phyloP scores from a whole-genome alignment of 495 filamentous ascomycete species.

The Penicillium alfredii region DNA sequence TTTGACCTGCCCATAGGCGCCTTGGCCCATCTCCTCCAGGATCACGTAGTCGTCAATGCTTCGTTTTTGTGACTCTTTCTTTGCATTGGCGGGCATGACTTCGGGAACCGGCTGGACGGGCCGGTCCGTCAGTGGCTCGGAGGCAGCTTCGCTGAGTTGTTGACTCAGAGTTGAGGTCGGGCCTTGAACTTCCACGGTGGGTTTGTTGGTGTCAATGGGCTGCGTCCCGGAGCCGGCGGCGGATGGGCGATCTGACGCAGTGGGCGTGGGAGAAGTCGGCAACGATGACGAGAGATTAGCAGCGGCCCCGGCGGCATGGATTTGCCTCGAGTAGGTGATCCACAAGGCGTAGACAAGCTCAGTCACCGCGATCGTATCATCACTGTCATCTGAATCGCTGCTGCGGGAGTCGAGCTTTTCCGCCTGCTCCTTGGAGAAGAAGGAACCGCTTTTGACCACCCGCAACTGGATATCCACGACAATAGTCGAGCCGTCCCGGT shows the following conservation, averaged over 20 bases:
- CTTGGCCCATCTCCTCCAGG: conserved; percentile 97
- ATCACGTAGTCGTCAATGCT: conserved; percentile 86
- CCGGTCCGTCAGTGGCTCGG: conserved; percentile 43
- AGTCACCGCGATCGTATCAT: conserved; percentile 45
- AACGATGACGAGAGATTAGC: conserved; percentile 39
- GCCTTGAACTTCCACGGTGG: conserved; percentile 25
- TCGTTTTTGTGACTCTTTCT: conserved; percentile 55
- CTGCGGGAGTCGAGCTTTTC: conserved; percentile 28
- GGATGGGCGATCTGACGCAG: conserved; percentile 3
- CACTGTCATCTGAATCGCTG: conserved; percentile 32
- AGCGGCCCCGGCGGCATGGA: conserved; percentile 68
- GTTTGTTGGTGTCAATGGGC: conserved; percentile 9
- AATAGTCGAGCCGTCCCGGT: conserved; percentile 84
- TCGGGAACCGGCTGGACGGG: conserved; percentile 39
- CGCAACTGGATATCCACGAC: conserved; percentile 94
- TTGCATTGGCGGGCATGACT: conserved; percentile 25
- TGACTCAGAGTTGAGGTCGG: conserved; percentile 68
- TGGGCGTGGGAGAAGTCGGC: conserved; percentile 13
- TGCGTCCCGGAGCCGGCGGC: neutral
- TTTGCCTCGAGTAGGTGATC: conserved; percentile 91
- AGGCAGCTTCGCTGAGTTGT: conserved; percentile 69
- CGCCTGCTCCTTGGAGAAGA: conserved; percentile 38
- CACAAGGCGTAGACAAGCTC: conserved; percentile 93
- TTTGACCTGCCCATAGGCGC: conserved; percentile 97
- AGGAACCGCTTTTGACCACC: conserved; percentile 79